phyloP scores from a whole-genome alignment of 164 flowering plant genomes.

The Aristolochia californica region DNA sequence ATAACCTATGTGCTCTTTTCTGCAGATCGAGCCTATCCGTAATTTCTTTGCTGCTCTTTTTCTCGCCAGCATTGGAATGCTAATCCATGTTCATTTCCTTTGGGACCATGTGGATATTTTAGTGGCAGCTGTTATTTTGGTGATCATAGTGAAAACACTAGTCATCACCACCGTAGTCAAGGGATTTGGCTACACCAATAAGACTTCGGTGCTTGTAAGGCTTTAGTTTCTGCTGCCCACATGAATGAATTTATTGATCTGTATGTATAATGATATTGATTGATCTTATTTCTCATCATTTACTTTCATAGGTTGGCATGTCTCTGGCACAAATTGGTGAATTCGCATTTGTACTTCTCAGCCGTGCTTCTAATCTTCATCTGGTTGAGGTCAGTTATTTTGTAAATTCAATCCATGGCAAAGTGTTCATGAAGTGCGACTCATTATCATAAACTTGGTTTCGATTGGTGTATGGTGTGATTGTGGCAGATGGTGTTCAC shows the following conservation, averaged over 20 bases:
- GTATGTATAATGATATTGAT: slow-evolving; percentile 6
- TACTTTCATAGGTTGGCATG: slow-evolving; percentile 71
- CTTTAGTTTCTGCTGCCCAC: slow-evolving; percentile 3
- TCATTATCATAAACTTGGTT: too few relatives aligned
- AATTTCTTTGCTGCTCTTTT: slow-evolving; percentile 97
- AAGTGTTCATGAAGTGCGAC: too few relatives aligned
- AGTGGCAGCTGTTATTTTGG: slow-evolving; percentile 81
- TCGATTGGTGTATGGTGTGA: too few relatives aligned
- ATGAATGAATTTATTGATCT: neutral
- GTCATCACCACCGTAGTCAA: slow-evolving; percentile 68
- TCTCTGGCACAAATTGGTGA: slow-evolving; percentile 96
- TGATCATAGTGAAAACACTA: slow-evolving; percentile 66
- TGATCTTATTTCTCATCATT: neutral
- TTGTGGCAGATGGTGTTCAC: too few relatives aligned
- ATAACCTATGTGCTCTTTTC: neutral
- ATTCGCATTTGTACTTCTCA: slow-evolving; percentile 93
- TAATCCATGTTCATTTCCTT: slow-evolving; percentile 88
- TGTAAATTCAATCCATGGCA: neutral
- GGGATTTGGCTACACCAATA: slow-evolving; percentile 83
- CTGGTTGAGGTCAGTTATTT: slow-evolving; percentile 68
- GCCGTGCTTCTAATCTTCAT: slow-evolving; percentile 93
- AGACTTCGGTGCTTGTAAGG: slow-evolving; percentile 73
- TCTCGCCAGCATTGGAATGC: slow-evolving; percentile 97
- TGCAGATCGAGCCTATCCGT: slow-evolving; percentile 89
- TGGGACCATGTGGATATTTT: slow-evolving; percentile 96